phyloP scores from a whole-genome alignment of 768 basidiomycete species.

The Dictyophora rubrovolvata region DNA sequence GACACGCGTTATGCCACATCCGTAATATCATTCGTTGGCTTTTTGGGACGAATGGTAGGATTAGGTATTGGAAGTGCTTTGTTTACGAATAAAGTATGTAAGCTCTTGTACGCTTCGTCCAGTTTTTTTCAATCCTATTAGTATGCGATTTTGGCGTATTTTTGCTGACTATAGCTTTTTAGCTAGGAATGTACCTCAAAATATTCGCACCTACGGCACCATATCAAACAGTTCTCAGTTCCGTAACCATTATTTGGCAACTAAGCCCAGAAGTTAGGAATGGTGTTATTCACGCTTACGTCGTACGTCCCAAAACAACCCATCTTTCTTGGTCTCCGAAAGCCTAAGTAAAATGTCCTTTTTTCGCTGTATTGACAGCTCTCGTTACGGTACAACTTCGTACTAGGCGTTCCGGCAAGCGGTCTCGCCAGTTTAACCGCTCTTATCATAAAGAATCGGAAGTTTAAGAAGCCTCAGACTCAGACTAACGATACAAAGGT shows the following conservation, averaged over 20 bases:
- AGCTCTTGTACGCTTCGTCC: neutral
- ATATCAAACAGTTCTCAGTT: neutral
- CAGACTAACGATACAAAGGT: too few species aligned
- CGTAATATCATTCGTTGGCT: neutral
- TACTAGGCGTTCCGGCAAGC: neutral
- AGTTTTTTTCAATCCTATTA: neutral
- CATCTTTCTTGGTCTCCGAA: neutral
- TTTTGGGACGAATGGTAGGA: slow-evolving; percentile 6
- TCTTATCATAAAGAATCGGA: neutral
- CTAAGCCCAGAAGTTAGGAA: neutral
- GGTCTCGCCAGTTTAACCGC: neutral
- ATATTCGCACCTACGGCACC: neutral
- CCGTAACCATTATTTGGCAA: neutral
- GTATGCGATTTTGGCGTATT: too few species aligned
- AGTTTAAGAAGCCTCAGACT: too few species aligned
- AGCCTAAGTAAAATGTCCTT: neutral
- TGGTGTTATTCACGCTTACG: slow-evolving; percentile 1
- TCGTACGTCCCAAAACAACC: neutral
- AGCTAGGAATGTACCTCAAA: neutral
- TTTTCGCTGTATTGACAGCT: neutral
- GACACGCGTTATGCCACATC: slow-evolving; percentile 6
- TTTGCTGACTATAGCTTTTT: neutral
- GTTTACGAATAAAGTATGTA: slow-evolving; percentile 9
- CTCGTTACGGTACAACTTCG: slow-evolving; percentile 2
- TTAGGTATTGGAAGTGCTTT: slow-evolving; percentile 2